phyloP scores from a whole-genome alignment of 352 stramenopile genomes.

The Phytophthora agathidicida region DNA sequence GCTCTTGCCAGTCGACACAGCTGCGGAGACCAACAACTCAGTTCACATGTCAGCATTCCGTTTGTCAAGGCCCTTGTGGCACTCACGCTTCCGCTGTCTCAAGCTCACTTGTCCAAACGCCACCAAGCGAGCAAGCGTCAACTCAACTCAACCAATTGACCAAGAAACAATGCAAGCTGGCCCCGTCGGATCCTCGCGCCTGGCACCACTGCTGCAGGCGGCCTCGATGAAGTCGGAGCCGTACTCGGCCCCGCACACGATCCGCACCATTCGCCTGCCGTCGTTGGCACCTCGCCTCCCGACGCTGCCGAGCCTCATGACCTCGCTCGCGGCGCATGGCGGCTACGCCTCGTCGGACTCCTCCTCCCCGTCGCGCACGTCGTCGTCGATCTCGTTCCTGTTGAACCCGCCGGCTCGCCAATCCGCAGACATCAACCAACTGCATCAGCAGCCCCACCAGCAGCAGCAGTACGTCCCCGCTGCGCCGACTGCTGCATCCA shows the following conservation, averaged over 20 bases:
- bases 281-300: slow-evolving; percentile 38
- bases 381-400: slow-evolving; percentile 42
- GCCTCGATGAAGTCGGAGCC: slow-evolving; percentile 20
- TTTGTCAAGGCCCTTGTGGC: slow-evolving; percentile 16
- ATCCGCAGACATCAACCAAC: slow-evolving; percentile 1
- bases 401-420: slow-evolving; percentile 33
- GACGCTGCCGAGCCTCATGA: slow-evolving; percentile 40
- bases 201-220: slow-evolving; percentile 36
- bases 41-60: neutral
- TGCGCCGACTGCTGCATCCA: slow-evolving; percentile 11
- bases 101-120: slow-evolving; percentile 27
- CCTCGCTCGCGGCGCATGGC: slow-evolving; percentile 24
- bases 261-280: slow-evolving; percentile 39
- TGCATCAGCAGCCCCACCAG: slow-evolving; percentile 11
- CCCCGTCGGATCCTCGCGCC: slow-evolving; percentile 22
- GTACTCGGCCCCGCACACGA: slow-evolving; percentile 25
- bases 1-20: slow-evolving; percentile 37
- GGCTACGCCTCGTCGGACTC: slow-evolving; percentile 11
- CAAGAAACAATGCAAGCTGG: slow-evolving; percentile 26
- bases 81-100: slow-evolving; percentile 2
- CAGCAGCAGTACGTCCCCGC: slow-evolving; percentile 12
- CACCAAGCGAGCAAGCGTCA: slow-evolving; percentile 4
- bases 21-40: slow-evolving; percentile 19
- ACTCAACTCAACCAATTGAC: neutral
- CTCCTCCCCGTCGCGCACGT: slow-evolving; percentile 23